Evolutionary conservation across 257 asterid species (phyloP).

Genomic region (Dorcoceras hygrometricum): DNA sequence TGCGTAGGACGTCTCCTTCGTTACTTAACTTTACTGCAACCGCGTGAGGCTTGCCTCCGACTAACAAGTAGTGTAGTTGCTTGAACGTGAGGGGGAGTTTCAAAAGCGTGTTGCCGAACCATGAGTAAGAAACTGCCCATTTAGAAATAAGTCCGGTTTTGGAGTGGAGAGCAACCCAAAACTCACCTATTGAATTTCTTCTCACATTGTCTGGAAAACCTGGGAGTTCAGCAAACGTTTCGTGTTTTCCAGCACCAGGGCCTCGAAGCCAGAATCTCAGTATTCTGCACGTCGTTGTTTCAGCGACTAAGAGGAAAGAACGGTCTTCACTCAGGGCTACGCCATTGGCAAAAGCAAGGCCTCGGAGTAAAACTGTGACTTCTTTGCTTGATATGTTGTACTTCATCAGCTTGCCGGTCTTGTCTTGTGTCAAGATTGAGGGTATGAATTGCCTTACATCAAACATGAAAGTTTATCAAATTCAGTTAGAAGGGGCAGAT

Average conservation of each 20-base stretch:
- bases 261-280: constrained; percentile 55
- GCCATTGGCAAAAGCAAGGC: constrained; percentile 67
- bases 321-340: constrained; percentile 62
- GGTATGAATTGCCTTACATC: constrained; percentile 44
- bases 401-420: constrained; percentile 64
- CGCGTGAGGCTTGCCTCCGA: constrained; percentile 64
- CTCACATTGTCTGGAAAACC: constrained; percentile 76
- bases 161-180: constrained; percentile 70
- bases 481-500: no score
- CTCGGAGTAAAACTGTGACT: constrained; percentile 45
- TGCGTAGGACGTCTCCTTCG: constrained; percentile 50
- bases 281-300: constrained; percentile 40
- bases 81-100: constrained; percentile 52
- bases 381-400: constrained; percentile 44
- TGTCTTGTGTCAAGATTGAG: constrained; percentile 43
- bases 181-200: constrained; percentile 54
- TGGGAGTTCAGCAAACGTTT: constrained; percentile 42
- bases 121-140: constrained; percentile 32
- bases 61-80: constrained; percentile 54
- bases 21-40: constrained; percentile 52
- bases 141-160: constrained; percentile 36
- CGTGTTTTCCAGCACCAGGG: constrained; percentile 47
- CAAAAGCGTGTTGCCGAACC: constrained; percentile 39
- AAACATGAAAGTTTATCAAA: background rate
- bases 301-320: constrained; percentile 43